Evolutionary conservation across 106 monocot genomes (phyloP).

Genomic region (Iris macrosiphon): DNA sequence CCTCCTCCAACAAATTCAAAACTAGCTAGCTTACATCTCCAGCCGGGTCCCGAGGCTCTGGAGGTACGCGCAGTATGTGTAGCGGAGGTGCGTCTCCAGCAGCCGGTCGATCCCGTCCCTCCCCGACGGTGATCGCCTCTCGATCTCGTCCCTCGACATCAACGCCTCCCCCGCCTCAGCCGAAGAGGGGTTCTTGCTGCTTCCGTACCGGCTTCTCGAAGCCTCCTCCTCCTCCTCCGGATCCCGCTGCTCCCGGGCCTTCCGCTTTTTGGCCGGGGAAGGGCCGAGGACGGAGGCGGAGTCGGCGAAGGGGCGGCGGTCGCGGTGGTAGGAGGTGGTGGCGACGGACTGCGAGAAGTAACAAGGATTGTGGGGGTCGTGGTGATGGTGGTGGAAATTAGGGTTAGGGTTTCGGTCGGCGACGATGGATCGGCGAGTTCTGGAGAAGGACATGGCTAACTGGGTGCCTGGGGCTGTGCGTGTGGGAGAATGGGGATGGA

Average conservation of each 20-base stretch:
- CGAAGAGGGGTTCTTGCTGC: too few species aligned
- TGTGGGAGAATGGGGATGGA: too few species aligned
- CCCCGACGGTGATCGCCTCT: slow-evolving; percentile 81
- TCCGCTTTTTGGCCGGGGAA: slow-evolving; percentile 24
- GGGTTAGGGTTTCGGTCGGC: background rate
- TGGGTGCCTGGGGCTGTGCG: too few species aligned
- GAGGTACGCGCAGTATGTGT: slow-evolving; percentile 75
- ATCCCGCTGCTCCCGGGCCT: background rate
- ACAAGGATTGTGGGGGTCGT: background rate
- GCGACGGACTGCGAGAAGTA: background rate
- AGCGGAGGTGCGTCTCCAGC: slow-evolving; percentile 57
- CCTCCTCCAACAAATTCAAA: background rate
- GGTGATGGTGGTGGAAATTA: background rate
- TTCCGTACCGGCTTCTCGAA: too few species aligned
- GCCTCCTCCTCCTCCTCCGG: background rate
- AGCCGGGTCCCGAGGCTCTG: slow-evolving; percentile 67
- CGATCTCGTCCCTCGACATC: slow-evolving; percentile 86
- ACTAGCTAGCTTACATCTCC: slow-evolving; percentile 44
- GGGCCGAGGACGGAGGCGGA: background rate
- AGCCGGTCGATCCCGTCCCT: slow-evolving; percentile 71
- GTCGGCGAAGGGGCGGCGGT: background rate
- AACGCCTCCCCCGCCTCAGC: background rate
- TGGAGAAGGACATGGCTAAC: slow-evolving; percentile 10
- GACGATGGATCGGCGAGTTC: slow-evolving; percentile 1
- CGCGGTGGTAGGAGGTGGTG: background rate